These are phyloP conservation scores for Astrocystis sublimbata DNA, from an alignment of 495 filamentous ascomycete genomes.

Conservation along the genomic window DNA sequence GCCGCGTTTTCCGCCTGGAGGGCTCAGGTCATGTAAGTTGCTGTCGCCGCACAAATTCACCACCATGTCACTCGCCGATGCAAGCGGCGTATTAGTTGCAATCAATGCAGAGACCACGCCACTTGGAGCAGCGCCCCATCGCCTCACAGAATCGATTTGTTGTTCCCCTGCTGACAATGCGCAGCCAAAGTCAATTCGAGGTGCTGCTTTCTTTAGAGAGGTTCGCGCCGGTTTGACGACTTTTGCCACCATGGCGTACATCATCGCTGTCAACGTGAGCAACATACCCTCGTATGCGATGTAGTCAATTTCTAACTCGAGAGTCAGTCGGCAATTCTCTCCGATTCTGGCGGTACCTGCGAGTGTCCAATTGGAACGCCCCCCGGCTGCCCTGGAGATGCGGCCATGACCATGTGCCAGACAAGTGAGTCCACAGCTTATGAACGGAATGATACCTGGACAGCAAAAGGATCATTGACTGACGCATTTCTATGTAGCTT, in stretches of 20 bases:
- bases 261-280: conserved; percentile 61
- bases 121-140: background rate
- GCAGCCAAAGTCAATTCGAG: conserved; percentile 59
- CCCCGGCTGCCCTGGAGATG: conserved; percentile 54
- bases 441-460: background rate
- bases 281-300: background rate
- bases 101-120: background rate
- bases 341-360: conserved; percentile 68
- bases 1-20: conserved; percentile 70
- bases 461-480: conserved; percentile 20
- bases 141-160: background rate
- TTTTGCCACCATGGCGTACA: conserved; percentile 85
- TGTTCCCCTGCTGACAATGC: conserved; percentile 19
- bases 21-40: conserved; percentile 64
- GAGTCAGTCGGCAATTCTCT: conserved; percentile 50
- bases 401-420: conserved; percentile 59
- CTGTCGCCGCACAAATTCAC: conserved; percentile 15
- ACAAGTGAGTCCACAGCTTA: conserved; percentile 28
- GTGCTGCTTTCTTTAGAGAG: conserved; percentile 71
- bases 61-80: background rate
- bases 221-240: conserved; percentile 80
- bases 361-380: conserved; percentile 54
- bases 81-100: background rate
- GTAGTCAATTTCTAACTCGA: conserved; percentile 37
- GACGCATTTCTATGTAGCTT: conserved; percentile 37